Evolutionary conservation across 2,329 filamentous ascomycete species (phyloP).

Genomic region (Monosporascus sp.): DNA sequence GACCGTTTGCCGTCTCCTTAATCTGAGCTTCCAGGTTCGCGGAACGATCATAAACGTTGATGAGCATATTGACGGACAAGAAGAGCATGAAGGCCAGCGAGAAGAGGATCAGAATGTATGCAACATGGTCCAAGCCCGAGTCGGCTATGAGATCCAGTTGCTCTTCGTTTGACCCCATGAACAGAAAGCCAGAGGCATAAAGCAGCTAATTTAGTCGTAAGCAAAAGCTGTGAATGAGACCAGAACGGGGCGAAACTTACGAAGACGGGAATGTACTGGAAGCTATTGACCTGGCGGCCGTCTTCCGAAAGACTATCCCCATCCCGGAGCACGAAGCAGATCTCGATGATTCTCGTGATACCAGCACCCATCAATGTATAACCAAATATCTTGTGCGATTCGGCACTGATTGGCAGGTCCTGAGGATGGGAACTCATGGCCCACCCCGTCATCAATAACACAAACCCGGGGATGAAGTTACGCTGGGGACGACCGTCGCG

Average conservation of each 20-base stretch:
- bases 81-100: conserved; percentile 87
- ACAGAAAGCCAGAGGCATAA: conserved; percentile 88
- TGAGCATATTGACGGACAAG: conserved; percentile 82
- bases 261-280: conserved; percentile 65
- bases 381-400: conserved; percentile 84
- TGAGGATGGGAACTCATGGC: conserved; percentile 93
- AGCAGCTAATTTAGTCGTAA: conserved; percentile 55
- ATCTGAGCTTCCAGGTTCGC: conserved; percentile 29
- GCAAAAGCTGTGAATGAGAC: conserved; percentile 12
- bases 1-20: conserved; percentile 34
- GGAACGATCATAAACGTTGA: conserved; percentile 72
- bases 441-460: conserved; percentile 90
- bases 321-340: conserved; percentile 81
- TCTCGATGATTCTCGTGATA: conserved; percentile 78
- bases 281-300: conserved; percentile 62
- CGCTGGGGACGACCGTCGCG: conserved; percentile 80
- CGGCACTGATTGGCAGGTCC: conserved; percentile 73
- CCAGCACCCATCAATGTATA: conserved; percentile 94
- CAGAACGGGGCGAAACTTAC: conserved; percentile 41
- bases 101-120: conserved; percentile 88
- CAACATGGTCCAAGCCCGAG: conserved; percentile 77
- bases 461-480: conserved; percentile 87
- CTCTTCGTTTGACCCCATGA: conserved; percentile 96
- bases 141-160: conserved; percentile 76
- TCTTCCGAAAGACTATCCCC: conserved; percentile 58